Conservation (phyloP, 768 basidiomycete species). For the Fomitopsis serialis region DNA sequence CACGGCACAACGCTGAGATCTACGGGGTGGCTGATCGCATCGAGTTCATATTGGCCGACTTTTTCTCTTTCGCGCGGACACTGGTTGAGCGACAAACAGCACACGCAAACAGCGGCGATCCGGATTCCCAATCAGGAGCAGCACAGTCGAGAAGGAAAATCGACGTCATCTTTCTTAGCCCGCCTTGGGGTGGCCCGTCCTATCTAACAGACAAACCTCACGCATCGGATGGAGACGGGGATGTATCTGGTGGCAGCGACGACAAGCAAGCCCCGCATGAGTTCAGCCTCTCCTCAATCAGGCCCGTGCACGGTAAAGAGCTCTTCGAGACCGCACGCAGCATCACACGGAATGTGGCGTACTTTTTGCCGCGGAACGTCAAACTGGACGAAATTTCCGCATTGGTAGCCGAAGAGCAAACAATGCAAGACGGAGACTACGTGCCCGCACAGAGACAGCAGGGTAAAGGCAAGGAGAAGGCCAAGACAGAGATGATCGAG, state of each 20-base stretch:
- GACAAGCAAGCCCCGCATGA: slow-evolving; percentile 35
- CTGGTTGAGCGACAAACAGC: slow-evolving; percentile 13
- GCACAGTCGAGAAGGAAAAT: slow-evolving; percentile 47
- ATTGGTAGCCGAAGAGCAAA: slow-evolving; percentile 29
- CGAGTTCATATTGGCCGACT: slow-evolving; percentile 89
- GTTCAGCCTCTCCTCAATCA: slow-evolving; percentile 68
- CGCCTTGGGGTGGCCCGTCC: slow-evolving; percentile 91
- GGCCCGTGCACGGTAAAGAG: slow-evolving; percentile 77
- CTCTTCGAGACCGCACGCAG: slow-evolving; percentile 69
- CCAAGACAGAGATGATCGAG: slow-evolving; percentile 59
- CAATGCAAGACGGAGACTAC: not conserved
- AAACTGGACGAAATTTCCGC: slow-evolving; percentile 65
- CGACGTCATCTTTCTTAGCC: slow-evolving; percentile 89
- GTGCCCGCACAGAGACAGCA: not conserved
- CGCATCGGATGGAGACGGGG: not conserved
- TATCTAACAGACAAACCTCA: slow-evolving; percentile 40
- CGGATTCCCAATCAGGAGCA: no score
- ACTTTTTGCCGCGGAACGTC: slow-evolving; percentile 83
- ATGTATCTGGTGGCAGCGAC: not conserved
- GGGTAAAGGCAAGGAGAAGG: slow-evolving; percentile 2
- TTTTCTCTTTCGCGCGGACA: slow-evolving; percentile 69
- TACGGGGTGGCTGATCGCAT: slow-evolving; percentile 95
- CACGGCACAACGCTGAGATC: slow-evolving; percentile 88
- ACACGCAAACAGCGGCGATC: not conserved
- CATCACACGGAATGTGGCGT: slow-evolving; percentile 82